Evolutionary conservation across 2,329 filamentous ascomycete genomes (phyloP).

Genomic region (Zasmidium angulare): DNA sequence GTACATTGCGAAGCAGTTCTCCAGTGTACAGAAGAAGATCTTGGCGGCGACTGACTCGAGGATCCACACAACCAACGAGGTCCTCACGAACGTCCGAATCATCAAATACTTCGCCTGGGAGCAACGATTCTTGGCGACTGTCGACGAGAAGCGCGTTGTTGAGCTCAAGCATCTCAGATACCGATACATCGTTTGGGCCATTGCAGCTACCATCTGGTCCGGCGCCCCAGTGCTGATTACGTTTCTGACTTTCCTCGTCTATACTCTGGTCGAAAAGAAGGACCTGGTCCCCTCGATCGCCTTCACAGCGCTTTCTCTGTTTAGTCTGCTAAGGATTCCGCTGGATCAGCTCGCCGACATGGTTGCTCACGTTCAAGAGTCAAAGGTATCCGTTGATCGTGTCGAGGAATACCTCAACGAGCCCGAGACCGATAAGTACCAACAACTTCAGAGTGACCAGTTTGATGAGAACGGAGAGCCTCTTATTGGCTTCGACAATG

Average conservation of each 20-base stretch:
- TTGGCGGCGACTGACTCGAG: conserved; percentile 91
- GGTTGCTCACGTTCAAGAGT: conserved; percentile 97
- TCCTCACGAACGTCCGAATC: conserved; percentile 94
- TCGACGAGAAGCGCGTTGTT: conserved; percentile 80
- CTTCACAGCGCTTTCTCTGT: conserved; percentile 94
- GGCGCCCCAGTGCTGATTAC: conserved; percentile 93
- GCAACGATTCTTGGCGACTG: conserved; percentile 78
- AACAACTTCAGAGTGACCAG: conserved; percentile 72
- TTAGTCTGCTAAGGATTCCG: conserved; percentile 88
- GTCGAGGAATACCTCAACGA: conserved; percentile 92
- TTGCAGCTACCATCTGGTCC: conserved; percentile 93
- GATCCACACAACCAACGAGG: conserved; percentile 95
- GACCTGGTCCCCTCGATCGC: conserved; percentile 87
- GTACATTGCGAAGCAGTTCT: conserved; percentile 80
- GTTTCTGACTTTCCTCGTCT: conserved; percentile 92
- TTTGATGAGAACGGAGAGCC: conserved; percentile 67
- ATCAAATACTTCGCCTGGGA: conserved; percentile 99
- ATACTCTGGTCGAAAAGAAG: conserved; percentile 86
- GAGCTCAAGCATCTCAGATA: conserved; percentile 78
- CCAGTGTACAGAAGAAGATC: conserved; percentile 83
- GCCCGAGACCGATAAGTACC: conserved; percentile 94
- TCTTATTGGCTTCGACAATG: conserved; percentile 79
- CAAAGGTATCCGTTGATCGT: conserved; percentile 94
- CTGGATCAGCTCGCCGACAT: conserved; percentile 96
- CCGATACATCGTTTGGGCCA: conserved; percentile 87